Conservation (phyloP, 768 basidiomycete genomes). For the Pluteus cervinus region DNA sequence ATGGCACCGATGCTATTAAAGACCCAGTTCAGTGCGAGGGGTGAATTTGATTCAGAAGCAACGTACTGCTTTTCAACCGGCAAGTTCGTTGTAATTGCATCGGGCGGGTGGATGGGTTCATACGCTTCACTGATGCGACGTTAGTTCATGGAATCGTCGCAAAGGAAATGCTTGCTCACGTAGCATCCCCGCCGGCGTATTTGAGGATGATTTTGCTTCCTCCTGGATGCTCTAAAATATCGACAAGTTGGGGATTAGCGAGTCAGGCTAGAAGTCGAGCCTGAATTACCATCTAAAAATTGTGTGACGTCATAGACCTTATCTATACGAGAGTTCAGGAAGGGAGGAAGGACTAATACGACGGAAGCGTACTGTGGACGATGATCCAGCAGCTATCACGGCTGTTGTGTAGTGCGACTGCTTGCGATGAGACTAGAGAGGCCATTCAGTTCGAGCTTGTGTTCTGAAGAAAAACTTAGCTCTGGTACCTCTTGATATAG, state of each 20-base stretch:
- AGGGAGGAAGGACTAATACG: too few relatives aligned
- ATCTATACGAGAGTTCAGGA: too few relatives aligned
- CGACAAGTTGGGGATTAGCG: slow-evolving; percentile 58
- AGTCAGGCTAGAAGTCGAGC: slow-evolving; percentile 2
- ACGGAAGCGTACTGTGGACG: neutral
- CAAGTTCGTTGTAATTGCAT: slow-evolving; percentile 70
- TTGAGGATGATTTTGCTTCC: slow-evolving; percentile 83
- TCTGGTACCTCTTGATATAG: too few relatives aligned
- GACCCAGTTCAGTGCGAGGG: neutral
- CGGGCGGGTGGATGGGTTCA: slow-evolving; percentile 86
- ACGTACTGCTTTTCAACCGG: slow-evolving; percentile 81
- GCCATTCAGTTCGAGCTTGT: slow-evolving; percentile 17
- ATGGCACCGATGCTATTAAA: slow-evolving; percentile 60
- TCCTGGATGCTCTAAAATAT: slow-evolving; percentile 30
- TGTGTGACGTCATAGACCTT: slow-evolving; percentile 78
- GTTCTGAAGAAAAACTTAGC: too few relatives aligned
- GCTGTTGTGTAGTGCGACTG: slow-evolving; percentile 24
- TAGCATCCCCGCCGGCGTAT: slow-evolving; percentile 88
- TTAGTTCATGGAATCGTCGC: too few relatives aligned
- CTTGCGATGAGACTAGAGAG: slow-evolving; percentile 18
- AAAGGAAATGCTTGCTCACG: slow-evolving; percentile 47
- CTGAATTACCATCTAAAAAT: slow-evolving; percentile 57
- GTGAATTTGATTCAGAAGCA: neutral
- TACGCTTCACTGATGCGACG: slow-evolving; percentile 57
- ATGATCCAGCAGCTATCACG: slow-evolving; percentile 27